Evolutionary conservation across 306 rosid genomes (phyloP).

Genomic region (Lablab purpureus): DNA sequence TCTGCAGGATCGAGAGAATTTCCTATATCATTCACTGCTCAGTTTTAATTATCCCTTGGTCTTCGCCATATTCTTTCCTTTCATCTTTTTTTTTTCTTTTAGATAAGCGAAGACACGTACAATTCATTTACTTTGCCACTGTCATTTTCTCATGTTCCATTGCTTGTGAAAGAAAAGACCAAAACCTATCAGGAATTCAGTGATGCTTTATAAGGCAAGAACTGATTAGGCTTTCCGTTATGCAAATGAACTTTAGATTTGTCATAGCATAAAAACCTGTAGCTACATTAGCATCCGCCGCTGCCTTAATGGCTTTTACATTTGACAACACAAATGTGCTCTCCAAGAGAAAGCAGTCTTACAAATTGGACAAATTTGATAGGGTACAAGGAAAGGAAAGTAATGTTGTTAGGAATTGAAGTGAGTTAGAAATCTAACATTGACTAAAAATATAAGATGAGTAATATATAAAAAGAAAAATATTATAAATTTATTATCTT

Average conservation of each 20-base stretch:
- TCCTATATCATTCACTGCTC: not conserved
- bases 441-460: too few species aligned
- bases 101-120: not conserved
- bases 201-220: not conserved
- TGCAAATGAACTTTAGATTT: not conserved
- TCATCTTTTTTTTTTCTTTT: not conserved
- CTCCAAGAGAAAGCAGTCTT: not conserved
- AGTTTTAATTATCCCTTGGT: not conserved
- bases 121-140: constrained; percentile 4
- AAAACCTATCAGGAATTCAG: not conserved
- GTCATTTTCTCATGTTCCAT: constrained; percentile 16
- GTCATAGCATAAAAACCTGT: not conserved
- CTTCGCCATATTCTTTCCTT: not conserved
- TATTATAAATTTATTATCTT: too few species aligned
- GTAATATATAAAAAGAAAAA: too few species aligned
- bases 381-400: not conserved
- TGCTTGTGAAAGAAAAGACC: not conserved
- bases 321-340: not conserved
- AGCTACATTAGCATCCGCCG: not conserved
- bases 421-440: too few species aligned
- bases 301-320: not conserved
- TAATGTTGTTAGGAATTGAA: too few species aligned
- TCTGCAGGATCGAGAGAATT: constrained; percentile 19
- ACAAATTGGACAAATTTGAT: not conserved
- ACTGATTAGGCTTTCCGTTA: not conserved